Evolutionary conservation across 2,329 filamentous ascomycete species (phyloP), one percentile per base, ranked within the genome.

Genomic region (Colletotrichum noveboracense): DNA sequence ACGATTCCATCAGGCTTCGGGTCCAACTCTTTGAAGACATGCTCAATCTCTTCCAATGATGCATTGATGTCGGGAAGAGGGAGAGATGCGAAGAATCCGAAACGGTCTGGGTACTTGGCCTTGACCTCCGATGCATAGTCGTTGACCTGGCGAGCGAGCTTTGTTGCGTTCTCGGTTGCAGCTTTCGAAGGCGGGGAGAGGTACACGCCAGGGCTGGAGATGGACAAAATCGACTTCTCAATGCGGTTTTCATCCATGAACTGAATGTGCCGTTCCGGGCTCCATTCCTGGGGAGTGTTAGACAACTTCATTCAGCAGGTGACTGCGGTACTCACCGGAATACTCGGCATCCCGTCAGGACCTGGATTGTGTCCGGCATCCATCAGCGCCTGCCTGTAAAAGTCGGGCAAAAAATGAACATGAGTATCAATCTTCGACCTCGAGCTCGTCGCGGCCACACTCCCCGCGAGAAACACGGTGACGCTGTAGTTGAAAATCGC

Each of bases 81-180:
- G 5, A 91, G 81, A 2, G 87, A 86, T 0, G 89, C 90, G 80
- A 89, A 91, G 80, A 87, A 90, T 1, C 88, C 87, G 70, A 91
- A 79, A 7, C 74, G 68, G 10, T 76, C 60, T 4, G 80, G 79
- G 28, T 80, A 43, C 24, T n/a, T 28, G 18, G 52, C 69, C 7
- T 79, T 80, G 3, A 80, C n/a, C 4, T 65, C 32, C 1, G 80
- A 77, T 8, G 74, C 79, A 21, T 78, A 80, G 28, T 76, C 38
- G 58, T 81, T 81, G 30, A 78, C 75, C 28, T 66, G 30, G 3
- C 80, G 79, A 5, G 80, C 78, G 1, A 81, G 65, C 12, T 30
- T 62, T 6, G 75, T 94, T 5, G 79, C 79, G 14, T 77, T 76
- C 10, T 61, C 36, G 2, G 79, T 80, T 12, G 80, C 77, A 1